Percentiles rank a stretch among this genome's conserved stretches.
These are phyloP conservation scores for Plasmodium inui DNA, from an alignment of 169 alveolate genomes.

Conservation along the genomic window DNA sequence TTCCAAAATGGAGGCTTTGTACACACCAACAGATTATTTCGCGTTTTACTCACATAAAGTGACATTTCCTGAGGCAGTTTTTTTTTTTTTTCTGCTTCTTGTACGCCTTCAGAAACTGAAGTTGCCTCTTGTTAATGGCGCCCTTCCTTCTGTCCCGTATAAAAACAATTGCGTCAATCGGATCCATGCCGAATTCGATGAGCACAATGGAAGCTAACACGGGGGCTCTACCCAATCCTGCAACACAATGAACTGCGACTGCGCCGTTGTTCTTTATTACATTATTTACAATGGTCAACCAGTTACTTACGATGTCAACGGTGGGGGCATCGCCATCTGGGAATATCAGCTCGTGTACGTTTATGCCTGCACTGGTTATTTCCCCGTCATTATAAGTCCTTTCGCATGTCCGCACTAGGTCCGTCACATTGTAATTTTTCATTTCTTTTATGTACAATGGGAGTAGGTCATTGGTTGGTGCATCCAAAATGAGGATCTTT, in stretches of 20 bases:
- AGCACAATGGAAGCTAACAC: slow-evolving; percentile 92
- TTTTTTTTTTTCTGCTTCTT: slow-evolving; percentile 77
- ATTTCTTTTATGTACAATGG: slow-evolving; percentile 87
- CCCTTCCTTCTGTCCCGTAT: slow-evolving; percentile 91
- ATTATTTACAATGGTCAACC: slow-evolving; percentile 88
- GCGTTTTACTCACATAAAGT: slow-evolving; percentile 50
- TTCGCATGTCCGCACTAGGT: slow-evolving; percentile 93
- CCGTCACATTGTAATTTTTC: slow-evolving; percentile 87
- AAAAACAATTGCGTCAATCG: slow-evolving; percentile 91
- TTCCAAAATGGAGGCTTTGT: background rate
- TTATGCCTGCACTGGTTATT: slow-evolving; percentile 83
- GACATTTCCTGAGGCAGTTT: slow-evolving; percentile 78
- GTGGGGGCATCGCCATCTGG: slow-evolving; percentile 94
- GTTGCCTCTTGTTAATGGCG: slow-evolving; percentile 86
- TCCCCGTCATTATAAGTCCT: slow-evolving; percentile 86
- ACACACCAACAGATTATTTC: background rate
- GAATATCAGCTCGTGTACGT: slow-evolving; percentile 88
- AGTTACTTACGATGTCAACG: slow-evolving; percentile 85
- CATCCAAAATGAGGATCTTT: slow-evolving; percentile 90
- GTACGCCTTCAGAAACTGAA: slow-evolving; percentile 83
- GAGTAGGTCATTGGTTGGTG: slow-evolving; percentile 90
- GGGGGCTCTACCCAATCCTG: slow-evolving; percentile 95
- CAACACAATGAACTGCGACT: slow-evolving; percentile 95
- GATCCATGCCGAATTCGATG: slow-evolving; percentile 92
- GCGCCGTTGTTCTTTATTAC: slow-evolving; percentile 84